These are phyloP conservation scores for Lactarius deliciosus DNA, from an alignment of 768 basidiomycete genomes.

Conservation along the genomic window DNA sequence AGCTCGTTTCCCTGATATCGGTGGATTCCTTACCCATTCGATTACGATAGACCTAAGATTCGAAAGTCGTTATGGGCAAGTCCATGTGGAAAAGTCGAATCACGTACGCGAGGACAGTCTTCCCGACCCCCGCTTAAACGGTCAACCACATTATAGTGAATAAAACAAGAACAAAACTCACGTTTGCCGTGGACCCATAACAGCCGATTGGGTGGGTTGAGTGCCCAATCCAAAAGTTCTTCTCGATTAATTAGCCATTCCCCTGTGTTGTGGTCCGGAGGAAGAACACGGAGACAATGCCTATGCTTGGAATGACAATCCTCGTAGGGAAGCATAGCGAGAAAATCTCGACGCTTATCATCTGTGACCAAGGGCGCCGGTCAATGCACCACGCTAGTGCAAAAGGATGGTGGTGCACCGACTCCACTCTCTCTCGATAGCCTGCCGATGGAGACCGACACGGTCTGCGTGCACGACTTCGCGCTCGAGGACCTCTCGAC, in stretches of 20 bases:
- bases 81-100: neutral
- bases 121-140: slow-evolving; percentile 11
- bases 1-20: neutral
- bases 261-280: neutral
- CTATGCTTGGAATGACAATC: slow-evolving; percentile 17
- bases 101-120: slow-evolving; percentile 17
- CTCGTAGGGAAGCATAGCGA: slow-evolving; percentile 9
- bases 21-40: neutral
- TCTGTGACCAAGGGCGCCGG: neutral
- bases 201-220: neutral
- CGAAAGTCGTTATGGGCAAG: neutral
- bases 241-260: slow-evolving; percentile 10
- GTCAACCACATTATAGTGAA: neutral
- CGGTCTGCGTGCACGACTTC: slow-evolving; percentile 9
- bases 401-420: neutral
- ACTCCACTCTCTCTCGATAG: neutral
- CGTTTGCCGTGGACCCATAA: slow-evolving; percentile 18
- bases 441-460: neutral
- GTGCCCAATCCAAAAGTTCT: slow-evolving; percentile 10
- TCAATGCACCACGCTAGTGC: neutral
- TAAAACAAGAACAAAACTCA: neutral
- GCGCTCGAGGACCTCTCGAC: neutral
- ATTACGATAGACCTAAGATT: slow-evolving; percentile 9
- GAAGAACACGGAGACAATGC: slow-evolving; percentile 9
- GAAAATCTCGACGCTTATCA: slow-evolving; percentile 6